Conservation (phyloP, 2,329 filamentous ascomycete genomes). For the Calonectria montana region DNA sequence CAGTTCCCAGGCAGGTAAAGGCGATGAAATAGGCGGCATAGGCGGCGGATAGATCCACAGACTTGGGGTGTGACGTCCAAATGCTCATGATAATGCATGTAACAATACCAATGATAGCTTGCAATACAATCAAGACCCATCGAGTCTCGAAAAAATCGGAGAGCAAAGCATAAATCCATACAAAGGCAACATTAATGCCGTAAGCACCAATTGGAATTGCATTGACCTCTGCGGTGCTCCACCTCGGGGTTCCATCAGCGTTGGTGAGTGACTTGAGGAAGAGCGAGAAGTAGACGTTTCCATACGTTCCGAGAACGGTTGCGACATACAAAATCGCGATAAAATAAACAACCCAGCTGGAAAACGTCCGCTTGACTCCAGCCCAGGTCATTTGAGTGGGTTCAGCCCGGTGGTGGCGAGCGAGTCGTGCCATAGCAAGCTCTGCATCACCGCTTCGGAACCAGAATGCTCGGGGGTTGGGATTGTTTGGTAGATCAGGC, state of each 20-base stretch:
- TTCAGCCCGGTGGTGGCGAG: slow-evolving; percentile 31
- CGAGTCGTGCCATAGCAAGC: slow-evolving; percentile 45
- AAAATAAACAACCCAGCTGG: slow-evolving; percentile 24
- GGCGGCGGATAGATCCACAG: slow-evolving; percentile 56
- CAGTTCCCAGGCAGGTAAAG: slow-evolving; percentile 52
- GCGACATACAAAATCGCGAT: slow-evolving; percentile 18
- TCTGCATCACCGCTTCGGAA: slow-evolving; percentile 41
- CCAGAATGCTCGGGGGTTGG: slow-evolving; percentile 43
- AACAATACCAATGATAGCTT: slow-evolving; percentile 59
- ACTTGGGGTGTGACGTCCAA: slow-evolving; percentile 60
- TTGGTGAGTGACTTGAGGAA: slow-evolving; percentile 46
- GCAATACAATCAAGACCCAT: slow-evolving; percentile 61
- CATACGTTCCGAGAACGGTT: slow-evolving; percentile 20
- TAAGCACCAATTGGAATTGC: slow-evolving; percentile 59
- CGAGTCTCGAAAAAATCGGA: slow-evolving; percentile 61
- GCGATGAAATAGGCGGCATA: slow-evolving; percentile 65
- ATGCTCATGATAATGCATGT: slow-evolving; percentile 63
- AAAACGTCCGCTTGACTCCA: slow-evolving; percentile 35
- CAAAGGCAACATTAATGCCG: slow-evolving; percentile 55
- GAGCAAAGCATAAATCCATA: slow-evolving; percentile 64
- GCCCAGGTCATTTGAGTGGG: slow-evolving; percentile 40
- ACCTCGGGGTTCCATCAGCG: slow-evolving; percentile 42
- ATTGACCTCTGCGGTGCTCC: slow-evolving; percentile 57
- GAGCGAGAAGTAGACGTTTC: slow-evolving; percentile 46
- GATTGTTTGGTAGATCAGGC: slow-evolving; percentile 47